phyloP scores from a whole-genome alignment of 768 basidiomycete species.

The Termitomyces sp. region DNA sequence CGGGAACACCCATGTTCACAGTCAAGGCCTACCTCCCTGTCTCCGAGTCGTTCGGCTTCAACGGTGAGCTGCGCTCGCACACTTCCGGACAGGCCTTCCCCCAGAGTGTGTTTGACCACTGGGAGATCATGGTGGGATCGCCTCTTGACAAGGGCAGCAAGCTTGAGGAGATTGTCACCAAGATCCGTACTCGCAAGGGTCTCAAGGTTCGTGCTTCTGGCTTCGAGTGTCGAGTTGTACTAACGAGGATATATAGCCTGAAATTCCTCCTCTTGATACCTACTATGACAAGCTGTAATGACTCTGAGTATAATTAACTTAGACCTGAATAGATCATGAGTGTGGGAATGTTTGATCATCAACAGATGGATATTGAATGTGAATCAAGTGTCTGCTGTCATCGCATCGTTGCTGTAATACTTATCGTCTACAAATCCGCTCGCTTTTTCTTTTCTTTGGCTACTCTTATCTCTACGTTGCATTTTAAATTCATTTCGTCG shows the following conservation, averaged over 20 bases:
- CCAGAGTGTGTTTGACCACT: slow-evolving; percentile 90
- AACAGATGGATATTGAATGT: slow-evolving; percentile 4
- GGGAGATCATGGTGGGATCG: slow-evolving; percentile 80
- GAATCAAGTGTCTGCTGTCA: not conserved
- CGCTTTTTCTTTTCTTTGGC: slow-evolving; percentile 15
- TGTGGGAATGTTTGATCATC: slow-evolving; percentile 14
- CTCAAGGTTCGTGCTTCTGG: slow-evolving; percentile 61
- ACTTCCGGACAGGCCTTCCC: slow-evolving; percentile 99
- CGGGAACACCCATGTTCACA: slow-evolving; percentile 99
- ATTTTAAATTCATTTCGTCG: slow-evolving; percentile 15
- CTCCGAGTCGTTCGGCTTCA: slow-evolving; percentile 95
- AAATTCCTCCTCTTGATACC: slow-evolving; percentile 80
- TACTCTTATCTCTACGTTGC: slow-evolving; percentile 11
- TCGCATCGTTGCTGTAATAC: slow-evolving; percentile 14
- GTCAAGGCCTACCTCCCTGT: slow-evolving; percentile 97
- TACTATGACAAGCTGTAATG: slow-evolving; percentile 92
- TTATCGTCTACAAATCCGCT: slow-evolving; percentile 17
- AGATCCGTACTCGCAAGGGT: slow-evolving; percentile 91
- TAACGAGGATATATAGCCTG: slow-evolving; percentile 51
- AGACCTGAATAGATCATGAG: slow-evolving; percentile 3
- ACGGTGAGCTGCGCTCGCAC: slow-evolving; percentile 87
- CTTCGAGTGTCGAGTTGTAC: not conserved
- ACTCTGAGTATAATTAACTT: no score
- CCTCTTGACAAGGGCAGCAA: slow-evolving; percentile 90
- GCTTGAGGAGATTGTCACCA: slow-evolving; percentile 78